Evolutionary conservation across 176 grass and related monocot genomes (phyloP).

Genomic region (Phoenix roebelenii): DNA sequence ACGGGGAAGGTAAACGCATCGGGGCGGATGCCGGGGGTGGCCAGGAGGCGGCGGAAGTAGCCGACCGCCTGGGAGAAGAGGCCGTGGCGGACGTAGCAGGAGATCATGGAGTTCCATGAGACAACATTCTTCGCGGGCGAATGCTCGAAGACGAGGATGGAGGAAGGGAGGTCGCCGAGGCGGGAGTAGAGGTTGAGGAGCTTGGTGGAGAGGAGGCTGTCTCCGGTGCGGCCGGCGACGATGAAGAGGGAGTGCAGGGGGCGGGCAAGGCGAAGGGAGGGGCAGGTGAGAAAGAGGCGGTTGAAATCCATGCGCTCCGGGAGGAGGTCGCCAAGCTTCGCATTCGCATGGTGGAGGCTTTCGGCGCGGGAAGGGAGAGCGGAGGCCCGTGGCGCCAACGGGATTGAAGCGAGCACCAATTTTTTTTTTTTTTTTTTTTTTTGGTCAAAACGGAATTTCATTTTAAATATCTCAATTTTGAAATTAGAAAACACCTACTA

Average conservation of each 20-base stretch:
- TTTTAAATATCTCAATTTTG: too few relatives aligned
- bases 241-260: conserved; percentile 36
- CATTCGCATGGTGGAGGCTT: conserved; percentile 14
- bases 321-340: not conserved
- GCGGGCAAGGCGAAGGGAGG: conserved; percentile 35
- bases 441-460: too few relatives aligned
- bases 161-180: conserved; percentile 21
- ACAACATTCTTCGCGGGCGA: conserved; percentile 13
- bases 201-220: conserved; percentile 15
- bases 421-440: too few relatives aligned
- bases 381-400: too few relatives aligned
- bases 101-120: conserved; percentile 48
- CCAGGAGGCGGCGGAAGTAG: conserved; percentile 25
- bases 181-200: conserved; percentile 30
- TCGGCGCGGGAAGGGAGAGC: too few relatives aligned
- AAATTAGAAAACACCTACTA: too few relatives aligned
- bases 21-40: conserved; percentile 22
- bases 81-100: conserved; percentile 36
- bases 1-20: conserved; percentile 47
- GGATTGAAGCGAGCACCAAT: too few relatives aligned
- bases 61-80: conserved; percentile 10
- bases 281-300: conserved; percentile 14
- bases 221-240: conserved; percentile 35
- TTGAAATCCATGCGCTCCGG: conserved; percentile 11
- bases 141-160: conserved; percentile 30